A percentile compares a stretch with the other conserved stretches of the same genome.
These are phyloP conservation scores for Fusarium sp. DNA, from an alignment of 2,329 filamentous ascomycete species.

Conservation along the genomic window DNA sequence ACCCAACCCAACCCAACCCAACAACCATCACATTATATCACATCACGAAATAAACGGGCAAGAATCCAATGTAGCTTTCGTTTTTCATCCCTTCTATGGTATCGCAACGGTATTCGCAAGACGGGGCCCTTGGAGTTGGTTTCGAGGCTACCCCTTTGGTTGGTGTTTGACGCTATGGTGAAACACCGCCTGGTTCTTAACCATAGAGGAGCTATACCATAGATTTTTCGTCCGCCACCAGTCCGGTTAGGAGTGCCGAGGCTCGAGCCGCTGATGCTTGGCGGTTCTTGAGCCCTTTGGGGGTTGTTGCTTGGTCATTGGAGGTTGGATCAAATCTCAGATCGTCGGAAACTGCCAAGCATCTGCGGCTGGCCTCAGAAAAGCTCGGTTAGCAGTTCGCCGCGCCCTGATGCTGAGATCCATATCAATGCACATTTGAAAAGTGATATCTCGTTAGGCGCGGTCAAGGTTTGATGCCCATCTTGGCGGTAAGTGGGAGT, in stretches of 20 bases:
- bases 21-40: neutral
- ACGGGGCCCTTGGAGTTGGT: conserved; percentile 7
- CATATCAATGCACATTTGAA: conserved; percentile 23
- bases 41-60: neutral
- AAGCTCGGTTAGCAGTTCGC: conserved; percentile 11
- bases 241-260: conserved; percentile 20
- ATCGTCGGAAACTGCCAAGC: neutral
- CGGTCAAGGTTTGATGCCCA: conserved; percentile 28
- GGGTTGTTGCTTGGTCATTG: conserved; percentile 11
- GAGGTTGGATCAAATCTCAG: conserved; percentile 27
- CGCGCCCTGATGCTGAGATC: conserved; percentile 21
- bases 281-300: conserved; percentile 16
- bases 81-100: conserved; percentile 19
- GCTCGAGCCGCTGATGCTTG: conserved; percentile 12
- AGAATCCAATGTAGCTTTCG: neutral
- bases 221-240: conserved; percentile 25
- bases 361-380: conserved; percentile 26
- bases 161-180: conserved; percentile 32
- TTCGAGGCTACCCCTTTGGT: neutral
- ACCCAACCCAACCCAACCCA: neutral
- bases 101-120: conserved; percentile 16
- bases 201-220: conserved; percentile 24
- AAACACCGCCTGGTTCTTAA: conserved; percentile 23
- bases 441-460: conserved; percentile 21
- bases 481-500: conserved; percentile 22